These are phyloP conservation scores for Mallotus japonicus DNA, from an alignment of 441 rosid species.

Conservation along the genomic window DNA sequence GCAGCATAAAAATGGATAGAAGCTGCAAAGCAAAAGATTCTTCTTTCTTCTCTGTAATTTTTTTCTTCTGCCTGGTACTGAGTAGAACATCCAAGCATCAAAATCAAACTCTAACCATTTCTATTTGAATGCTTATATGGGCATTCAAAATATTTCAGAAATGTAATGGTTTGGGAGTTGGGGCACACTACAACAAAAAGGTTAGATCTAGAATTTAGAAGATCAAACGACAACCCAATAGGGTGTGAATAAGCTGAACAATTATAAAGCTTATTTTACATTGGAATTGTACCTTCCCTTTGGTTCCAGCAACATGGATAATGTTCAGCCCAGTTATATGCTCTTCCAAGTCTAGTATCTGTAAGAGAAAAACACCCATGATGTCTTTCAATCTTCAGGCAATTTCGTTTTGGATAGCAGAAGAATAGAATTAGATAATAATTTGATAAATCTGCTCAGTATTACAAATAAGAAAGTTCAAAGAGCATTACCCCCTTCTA, in stretches of 20 bases:
- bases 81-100: neutral
- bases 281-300: constrained; percentile 66
- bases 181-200: neutral
- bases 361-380: constrained; percentile 4
- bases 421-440: neutral
- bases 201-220: neutral
- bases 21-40: neutral
- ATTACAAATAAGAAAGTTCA: neutral
- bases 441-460: neutral
- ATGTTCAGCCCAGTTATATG: constrained; percentile 42
- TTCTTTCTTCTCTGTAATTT: neutral
- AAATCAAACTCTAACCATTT: constrained; percentile 1
- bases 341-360: constrained; percentile 57
- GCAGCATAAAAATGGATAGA: neutral
- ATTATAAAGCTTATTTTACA: constrained; percentile 14
- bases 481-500: neutral
- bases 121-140: neutral
- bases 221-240: constrained; percentile 3
- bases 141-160: neutral
- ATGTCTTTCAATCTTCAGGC: constrained; percentile 10
- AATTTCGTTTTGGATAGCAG: constrained; percentile 9
- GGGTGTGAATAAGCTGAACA: neutral
- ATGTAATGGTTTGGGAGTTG: neutral
- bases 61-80: neutral
- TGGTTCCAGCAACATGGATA: constrained; percentile 92